Base-by-base conservation (phyloP, 805 yeast genomes). In the Lipomyces mesembrius region DNA sequence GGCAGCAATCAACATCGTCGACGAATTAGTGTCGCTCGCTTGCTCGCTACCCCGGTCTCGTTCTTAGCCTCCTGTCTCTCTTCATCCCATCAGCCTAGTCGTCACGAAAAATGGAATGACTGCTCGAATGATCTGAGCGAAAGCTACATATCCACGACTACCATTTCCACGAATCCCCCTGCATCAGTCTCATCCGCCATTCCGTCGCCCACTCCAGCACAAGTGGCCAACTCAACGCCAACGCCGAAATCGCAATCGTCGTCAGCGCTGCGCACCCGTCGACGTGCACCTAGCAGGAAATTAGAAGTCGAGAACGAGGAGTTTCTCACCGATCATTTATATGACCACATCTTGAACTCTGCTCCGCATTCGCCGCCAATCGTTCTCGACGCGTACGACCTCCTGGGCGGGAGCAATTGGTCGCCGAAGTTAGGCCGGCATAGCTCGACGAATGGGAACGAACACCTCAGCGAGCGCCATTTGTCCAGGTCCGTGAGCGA, bases 341-440 rank as follows among this genome's bases (percentile, higher is more conserved):
- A 14, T 22, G 56, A 25, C n/a, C 56, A 27, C n/a, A 17, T 52
- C 32, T 6, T 29, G n/a, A 25, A 25, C 32, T 1, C 29, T 11
- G 7, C 32, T 6, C 56, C 0, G 17, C 27, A 53, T 52, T 59
- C 68, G 62, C 65, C 68, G 14, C 34, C 62, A 7, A 62, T 65
- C 55, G 58, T 61, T 17, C 60, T 65, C n/a, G 68, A 65, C 29
- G 43, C 46, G 34, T 46, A 49, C 29, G 61, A 59, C 46, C 57
- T 63, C 4, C 37, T 56, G 46, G 58, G 43, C 12, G 22, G 14
- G 11, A 53, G 20, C 17, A 4, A 51, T 17, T 22, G 20, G 27
- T 53, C 9, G 58, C 43, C 32, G 57, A 27, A 32, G n/a, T 35
- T 8, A 49, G 25, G 12, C 25, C 37, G 32, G n/a, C 59, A 17